These are phyloP conservation scores for Vaccinium darrowii DNA, from an alignment of 148 eudicot species.

Conservation along the genomic window DNA sequence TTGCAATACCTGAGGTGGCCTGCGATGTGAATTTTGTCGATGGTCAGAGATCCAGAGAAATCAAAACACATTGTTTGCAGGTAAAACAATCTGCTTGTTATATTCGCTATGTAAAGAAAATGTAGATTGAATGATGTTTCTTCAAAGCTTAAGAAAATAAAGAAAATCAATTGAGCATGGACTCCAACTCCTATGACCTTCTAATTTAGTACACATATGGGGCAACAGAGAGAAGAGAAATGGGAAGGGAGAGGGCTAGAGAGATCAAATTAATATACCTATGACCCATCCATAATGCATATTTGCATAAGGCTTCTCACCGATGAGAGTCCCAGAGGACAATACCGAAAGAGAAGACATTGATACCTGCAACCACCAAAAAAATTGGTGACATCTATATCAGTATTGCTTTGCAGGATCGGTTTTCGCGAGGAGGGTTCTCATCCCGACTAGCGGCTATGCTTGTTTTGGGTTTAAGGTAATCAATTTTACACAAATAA, in stretches of 20 bases:
- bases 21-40: neutral
- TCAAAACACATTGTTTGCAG: neutral
- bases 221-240: neutral
- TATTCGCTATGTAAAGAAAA: neutral
- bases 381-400: neutral
- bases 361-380: slow-evolving; percentile 35
- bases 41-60: neutral
- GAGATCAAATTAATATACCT: slow-evolving; percentile 18
- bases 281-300: slow-evolving; percentile 47
- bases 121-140: neutral
- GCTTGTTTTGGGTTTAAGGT: too few relatives aligned
- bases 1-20: neutral
- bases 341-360: slow-evolving; percentile 53
- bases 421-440: too few relatives aligned
- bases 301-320: slow-evolving; percentile 53
- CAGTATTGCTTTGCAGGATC: too few relatives aligned
- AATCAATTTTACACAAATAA: too few relatives aligned
- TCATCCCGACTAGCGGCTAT: too few relatives aligned
- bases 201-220: slow-evolving; percentile 7
- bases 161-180: neutral
- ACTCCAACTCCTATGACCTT: neutral
- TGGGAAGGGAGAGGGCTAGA: neutral
- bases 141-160: neutral
- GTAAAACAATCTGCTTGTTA: neutral
- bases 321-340: slow-evolving; percentile 51